A percentile compares a stretch with the other conserved stretches of the same genome.
Conservation (phyloP, 768 basidiomycete genomes). For the Lactarius psammicola region DNA sequence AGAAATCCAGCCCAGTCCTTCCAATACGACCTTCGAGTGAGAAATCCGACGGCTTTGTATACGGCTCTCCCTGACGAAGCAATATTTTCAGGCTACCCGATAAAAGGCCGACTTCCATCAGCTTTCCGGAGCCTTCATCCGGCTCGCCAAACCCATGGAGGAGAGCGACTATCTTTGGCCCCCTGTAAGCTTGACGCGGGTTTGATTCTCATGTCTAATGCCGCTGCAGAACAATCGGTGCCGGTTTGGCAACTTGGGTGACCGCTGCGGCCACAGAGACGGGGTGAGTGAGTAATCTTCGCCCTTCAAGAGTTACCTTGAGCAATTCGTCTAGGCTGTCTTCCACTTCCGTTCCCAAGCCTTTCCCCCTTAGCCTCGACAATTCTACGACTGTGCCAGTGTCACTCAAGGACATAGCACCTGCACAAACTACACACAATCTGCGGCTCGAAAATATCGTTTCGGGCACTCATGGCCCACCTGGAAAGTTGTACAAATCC, state of each 20-base stretch:
- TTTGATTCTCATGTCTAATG: constrained; percentile 1
- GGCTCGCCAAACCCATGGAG: constrained; percentile 14
- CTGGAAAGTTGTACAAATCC: constrained; percentile 30
- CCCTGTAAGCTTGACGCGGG: constrained; percentile 23
- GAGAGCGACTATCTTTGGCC: constrained; percentile 28
- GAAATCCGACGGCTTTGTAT: neutral
- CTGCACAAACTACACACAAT: constrained; percentile 1
- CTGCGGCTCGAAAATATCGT: constrained; percentile 16
- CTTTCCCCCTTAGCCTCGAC: constrained; percentile 20
- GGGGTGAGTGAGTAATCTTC: constrained; percentile 4
- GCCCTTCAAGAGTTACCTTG: neutral
- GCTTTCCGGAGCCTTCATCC: constrained; percentile 20
- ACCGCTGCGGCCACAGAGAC: constrained; percentile 3
- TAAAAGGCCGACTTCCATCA: constrained; percentile 26
- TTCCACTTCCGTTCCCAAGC: neutral
- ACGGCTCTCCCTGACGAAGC: neutral
- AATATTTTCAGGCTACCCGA: constrained; percentile 16
- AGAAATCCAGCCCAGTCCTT: constrained; percentile 9
- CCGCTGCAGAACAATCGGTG: constrained; percentile 19
- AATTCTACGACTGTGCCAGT: constrained; percentile 25
- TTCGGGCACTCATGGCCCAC: constrained; percentile 24
- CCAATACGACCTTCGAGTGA: constrained; percentile 17
- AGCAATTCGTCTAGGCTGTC: constrained; percentile 3
- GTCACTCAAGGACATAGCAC: constrained; percentile 25
- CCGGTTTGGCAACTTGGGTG: constrained; percentile 6